phyloP scores from a whole-genome alignment of 768 basidiomycete genomes.

The Melanogaster broomeanus region DNA sequence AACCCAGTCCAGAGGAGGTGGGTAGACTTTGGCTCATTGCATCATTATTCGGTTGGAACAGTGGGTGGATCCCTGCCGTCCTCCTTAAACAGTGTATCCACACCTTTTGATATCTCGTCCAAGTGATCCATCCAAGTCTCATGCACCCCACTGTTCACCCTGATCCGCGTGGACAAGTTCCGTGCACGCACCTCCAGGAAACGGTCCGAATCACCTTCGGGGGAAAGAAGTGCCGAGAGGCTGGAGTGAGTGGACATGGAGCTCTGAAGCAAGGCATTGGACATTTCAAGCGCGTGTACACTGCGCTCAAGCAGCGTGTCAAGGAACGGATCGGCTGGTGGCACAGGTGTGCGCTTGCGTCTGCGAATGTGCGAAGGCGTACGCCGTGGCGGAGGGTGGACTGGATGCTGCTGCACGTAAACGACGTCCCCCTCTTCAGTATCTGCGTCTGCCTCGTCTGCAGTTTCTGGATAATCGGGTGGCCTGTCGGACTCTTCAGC shows the following conservation, averaged over 20 bases:
- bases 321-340: conserved; percentile 53
- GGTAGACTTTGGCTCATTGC: conserved; percentile 50
- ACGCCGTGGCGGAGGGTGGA: conserved; percentile 37
- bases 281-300: conserved; percentile 84
- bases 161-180: conserved; percentile 54
- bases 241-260: conserved; percentile 72
- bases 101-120: conserved; percentile 61
- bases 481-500: conserved; percentile 55
- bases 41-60: conserved; percentile 13
- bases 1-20: conserved; percentile 31
- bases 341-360: conserved; percentile 28
- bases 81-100: conserved; percentile 57
- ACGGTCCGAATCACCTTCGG: conserved; percentile 48
- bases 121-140: conserved; percentile 69
- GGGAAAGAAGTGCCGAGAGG: conserved; percentile 48
- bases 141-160: conserved; percentile 44
- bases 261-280: conserved; percentile 74
- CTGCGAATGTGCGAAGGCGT: conserved; percentile 20
- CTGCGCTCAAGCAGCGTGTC: conserved; percentile 82
- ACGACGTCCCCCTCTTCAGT: conserved; percentile 42
- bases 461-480: conserved; percentile 76
- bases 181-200: conserved; percentile 49
- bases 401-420: conserved; percentile 28
- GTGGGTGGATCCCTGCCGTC: conserved; percentile 10
- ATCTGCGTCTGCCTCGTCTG: conserved; percentile 76